Evolutionary conservation across 495 filamentous ascomycete genomes (phyloP).

Genomic region (Aspergillus ellipticus): DNA sequence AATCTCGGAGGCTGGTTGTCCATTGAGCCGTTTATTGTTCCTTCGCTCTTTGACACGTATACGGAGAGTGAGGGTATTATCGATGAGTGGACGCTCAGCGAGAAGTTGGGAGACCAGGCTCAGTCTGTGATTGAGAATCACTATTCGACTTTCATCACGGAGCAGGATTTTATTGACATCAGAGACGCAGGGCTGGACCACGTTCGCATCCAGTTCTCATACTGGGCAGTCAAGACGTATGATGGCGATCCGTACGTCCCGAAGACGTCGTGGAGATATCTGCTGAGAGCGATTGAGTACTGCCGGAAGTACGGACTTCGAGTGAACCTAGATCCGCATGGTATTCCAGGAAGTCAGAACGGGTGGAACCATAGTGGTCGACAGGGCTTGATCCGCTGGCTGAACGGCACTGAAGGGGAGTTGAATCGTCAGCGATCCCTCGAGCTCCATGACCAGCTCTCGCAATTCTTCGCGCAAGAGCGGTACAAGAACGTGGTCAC

Average conservation of each 20-base stretch:
- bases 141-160: constrained; percentile 82
- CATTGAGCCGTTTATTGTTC: constrained; percentile 92
- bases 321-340: constrained; percentile 93
- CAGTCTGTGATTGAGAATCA: constrained; percentile 75
- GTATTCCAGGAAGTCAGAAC: constrained; percentile 78
- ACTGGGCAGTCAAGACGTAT: constrained; percentile 90
- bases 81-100: constrained; percentile 82
- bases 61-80: constrained; percentile 59
- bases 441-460: constrained; percentile 76
- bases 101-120: constrained; percentile 58
- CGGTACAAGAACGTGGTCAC: constrained; percentile 80
- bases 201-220: constrained; percentile 89
- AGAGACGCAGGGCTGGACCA: constrained; percentile 88
- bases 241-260: constrained; percentile 84
- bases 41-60: constrained; percentile 77
- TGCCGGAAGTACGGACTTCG: constrained; percentile 89
- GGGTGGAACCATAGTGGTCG: constrained; percentile 87
- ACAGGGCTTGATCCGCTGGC: constrained; percentile 68
- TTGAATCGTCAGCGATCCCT: constrained; percentile 70
- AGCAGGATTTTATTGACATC: constrained; percentile 80
- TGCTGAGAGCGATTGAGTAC: constrained; percentile 89
- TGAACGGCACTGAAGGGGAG: constrained; percentile 65
- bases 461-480: constrained; percentile 79
- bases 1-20: constrained; percentile 95
- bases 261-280: constrained; percentile 88